These are phyloP conservation scores for Astrephomene gubernaculifera DNA, from an alignment of 139 green algal species.

Conservation along the genomic window DNA sequence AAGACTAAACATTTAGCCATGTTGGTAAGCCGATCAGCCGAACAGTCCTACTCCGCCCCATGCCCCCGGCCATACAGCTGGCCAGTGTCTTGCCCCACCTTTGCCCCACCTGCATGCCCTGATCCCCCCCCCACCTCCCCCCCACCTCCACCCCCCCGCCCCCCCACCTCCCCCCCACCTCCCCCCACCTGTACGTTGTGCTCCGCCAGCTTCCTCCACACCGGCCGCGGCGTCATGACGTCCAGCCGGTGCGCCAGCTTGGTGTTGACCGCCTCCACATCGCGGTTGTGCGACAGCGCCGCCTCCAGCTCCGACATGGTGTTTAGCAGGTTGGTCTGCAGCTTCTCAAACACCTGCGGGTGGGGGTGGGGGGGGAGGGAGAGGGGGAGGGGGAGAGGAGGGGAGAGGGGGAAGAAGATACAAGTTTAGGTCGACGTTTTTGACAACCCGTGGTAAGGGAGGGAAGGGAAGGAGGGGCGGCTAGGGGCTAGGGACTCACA, in stretches of 20 bases:
- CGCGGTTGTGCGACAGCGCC: not conserved
- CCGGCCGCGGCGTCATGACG: conserved; percentile 37
- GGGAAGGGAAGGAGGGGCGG: too few relatives aligned
- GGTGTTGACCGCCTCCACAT: conserved; percentile 40
- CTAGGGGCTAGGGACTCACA: too few relatives aligned
- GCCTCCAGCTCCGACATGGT: conserved; percentile 12
- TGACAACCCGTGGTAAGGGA: too few relatives aligned
- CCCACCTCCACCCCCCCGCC: too few relatives aligned
- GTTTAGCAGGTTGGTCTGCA: not conserved
- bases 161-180: too few relatives aligned
- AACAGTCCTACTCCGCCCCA: too few relatives aligned
- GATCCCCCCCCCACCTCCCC: conserved; percentile 22
- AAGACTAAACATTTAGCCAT: too few relatives aligned
- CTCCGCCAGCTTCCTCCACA: conserved; percentile 32
- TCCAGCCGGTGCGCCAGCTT: conserved; percentile 38
- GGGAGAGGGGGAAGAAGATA: too few relatives aligned
- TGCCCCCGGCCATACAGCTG: not conserved
- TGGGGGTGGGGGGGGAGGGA: not conserved
- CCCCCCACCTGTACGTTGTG: conserved; percentile 32
- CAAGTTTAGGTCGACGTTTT: too few relatives aligned
- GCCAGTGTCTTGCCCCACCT: not conserved
- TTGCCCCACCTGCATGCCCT: not conserved
- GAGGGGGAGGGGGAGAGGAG: too few relatives aligned
- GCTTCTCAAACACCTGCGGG: conserved; percentile 32
- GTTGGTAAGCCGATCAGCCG: too few relatives aligned